Evolutionary conservation across 2,329 filamentous ascomycete species (phyloP), one percentile per base, ranked within the genome.

Genomic region (Colletotrichum noveboracense): DNA sequence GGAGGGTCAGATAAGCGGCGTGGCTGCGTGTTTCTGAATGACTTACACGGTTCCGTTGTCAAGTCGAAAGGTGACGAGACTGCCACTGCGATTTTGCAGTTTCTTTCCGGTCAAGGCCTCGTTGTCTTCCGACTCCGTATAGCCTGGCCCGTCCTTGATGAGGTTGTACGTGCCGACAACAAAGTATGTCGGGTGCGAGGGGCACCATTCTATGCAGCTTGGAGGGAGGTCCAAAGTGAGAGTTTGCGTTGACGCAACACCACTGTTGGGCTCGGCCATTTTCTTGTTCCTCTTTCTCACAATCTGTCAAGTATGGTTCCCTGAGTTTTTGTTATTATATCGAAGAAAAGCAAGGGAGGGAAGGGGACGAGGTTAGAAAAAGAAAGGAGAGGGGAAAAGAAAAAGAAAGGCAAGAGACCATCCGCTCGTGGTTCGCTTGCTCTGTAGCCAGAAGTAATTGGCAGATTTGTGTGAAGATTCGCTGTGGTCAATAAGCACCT

Each of bases 151-250:
- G 66, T 87, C 82, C 76, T 89, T 88, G 77, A 95, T 87, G 32
- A 98, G 89, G 77, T 94, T 91, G 84, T 98, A 98, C 2, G 96
- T 98, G 52, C 96, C 96, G 64, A 98, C 90, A 1, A 97, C 88
- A 78, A 98, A 93, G 80, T 93, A 91, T 0, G 92, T 85, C 0
- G 91, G 90, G 74, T 91, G 82, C 1, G 84, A 83, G 2, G 92
- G 92, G 77, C 91, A 94, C 80, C 96, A 95, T 76, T 94, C 92
- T n/a, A 96, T 88, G 81, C 94, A 96, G 80, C 94, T 95, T 3
- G 94, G 94, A 6, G 94, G 94, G 1, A 94, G 86, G 68, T 94
- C 91, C 24, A 95, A 85, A 6, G 83, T 87, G 34, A 90, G 80
- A 5, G 90, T 90, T 66, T 84, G 82, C 36, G 88, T 82, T 8